These are phyloP conservation scores for Boeremia exigua DNA, from an alignment of 2,329 filamentous ascomycete species.

Conservation along the genomic window DNA sequence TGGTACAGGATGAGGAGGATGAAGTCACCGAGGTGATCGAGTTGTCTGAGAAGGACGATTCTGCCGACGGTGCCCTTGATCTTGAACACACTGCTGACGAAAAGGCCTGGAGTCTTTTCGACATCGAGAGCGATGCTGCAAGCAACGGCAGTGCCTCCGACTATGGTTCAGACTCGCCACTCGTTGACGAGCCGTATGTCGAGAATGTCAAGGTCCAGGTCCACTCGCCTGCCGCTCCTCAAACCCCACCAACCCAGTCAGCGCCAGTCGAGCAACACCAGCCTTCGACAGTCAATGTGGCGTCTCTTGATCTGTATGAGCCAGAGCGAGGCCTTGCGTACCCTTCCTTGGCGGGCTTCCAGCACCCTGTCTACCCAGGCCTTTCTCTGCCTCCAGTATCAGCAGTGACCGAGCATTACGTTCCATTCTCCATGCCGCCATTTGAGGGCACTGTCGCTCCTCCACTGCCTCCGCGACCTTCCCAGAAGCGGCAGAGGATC, in stretches of 20 bases:
- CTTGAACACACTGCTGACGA: background rate
- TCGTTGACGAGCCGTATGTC: background rate
- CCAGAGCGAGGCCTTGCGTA: background rate
- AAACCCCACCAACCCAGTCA: background rate
- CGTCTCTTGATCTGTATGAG: background rate
- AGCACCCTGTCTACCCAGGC: background rate
- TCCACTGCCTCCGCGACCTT: slow-evolving; percentile 25
- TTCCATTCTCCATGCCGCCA: background rate
- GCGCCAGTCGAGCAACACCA: background rate
- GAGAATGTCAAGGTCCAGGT: background rate
- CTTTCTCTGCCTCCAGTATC: background rate
- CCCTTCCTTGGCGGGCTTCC: background rate
- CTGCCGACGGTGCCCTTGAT: background rate
- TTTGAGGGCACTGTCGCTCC: slow-evolving; percentile 7
- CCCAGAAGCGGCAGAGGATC: slow-evolving; percentile 12
- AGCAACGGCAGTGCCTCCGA: background rate
- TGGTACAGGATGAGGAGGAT: background rate
- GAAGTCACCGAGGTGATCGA: background rate
- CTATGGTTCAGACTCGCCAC: background rate
- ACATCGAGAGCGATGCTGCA: slow-evolving; percentile 6
- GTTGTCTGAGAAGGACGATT: slow-evolving; percentile 1
- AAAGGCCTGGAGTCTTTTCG: background rate
- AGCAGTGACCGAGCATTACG: background rate
- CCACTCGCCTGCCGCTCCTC: background rate
- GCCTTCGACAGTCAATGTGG: background rate